Conservation (phyloP, 306 rosid species). For the Hippophae rhamnoides region DNA sequence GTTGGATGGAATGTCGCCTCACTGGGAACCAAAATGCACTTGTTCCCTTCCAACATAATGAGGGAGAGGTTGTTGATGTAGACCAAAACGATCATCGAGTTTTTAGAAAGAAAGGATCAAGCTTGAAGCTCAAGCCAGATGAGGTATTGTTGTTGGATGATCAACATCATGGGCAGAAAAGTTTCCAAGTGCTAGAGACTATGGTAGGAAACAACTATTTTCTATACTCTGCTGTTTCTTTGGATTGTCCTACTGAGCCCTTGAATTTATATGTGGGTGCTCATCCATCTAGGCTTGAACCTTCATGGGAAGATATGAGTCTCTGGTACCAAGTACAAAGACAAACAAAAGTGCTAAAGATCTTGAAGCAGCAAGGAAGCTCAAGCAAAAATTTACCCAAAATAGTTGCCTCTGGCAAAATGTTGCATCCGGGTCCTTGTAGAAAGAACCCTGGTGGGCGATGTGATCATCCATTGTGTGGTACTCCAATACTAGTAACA, state of each 20-base stretch:
- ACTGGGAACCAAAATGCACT: slow-evolving; percentile 45
- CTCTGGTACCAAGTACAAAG: slow-evolving; percentile 97
- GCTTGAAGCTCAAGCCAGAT: slow-evolving; percentile 47
- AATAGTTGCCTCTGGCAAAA: slow-evolving; percentile 71
- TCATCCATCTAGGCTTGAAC: slow-evolving; percentile 82
- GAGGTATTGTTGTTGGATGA: slow-evolving; percentile 67
- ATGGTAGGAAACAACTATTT: slow-evolving; percentile 50
- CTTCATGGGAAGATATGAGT: slow-evolving; percentile 96
- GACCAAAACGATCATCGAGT: slow-evolving; percentile 39
- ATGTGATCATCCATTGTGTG: slow-evolving; percentile 88
- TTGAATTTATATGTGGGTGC: slow-evolving; percentile 69
- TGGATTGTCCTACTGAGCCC: slow-evolving; percentile 48
- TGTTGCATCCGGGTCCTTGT: slow-evolving; percentile 74
- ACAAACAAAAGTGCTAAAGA: slow-evolving; percentile 79
- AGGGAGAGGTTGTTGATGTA: slow-evolving; percentile 67
- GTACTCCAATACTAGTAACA: slow-evolving; percentile 82
- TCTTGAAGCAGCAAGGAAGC: slow-evolving; percentile 61
- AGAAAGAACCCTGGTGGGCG: slow-evolving; percentile 60
- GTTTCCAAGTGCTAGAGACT: slow-evolving; percentile 71
- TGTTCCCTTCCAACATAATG: slow-evolving; percentile 43
- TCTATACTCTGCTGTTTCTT: slow-evolving; percentile 57
- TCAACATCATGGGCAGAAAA: slow-evolving; percentile 64
- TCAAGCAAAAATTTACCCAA: slow-evolving; percentile 64
- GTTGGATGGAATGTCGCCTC: slow-evolving; percentile 62
- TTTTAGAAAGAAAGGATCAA: slow-evolving; percentile 28